Evolutionary conservation across 2,329 filamentous ascomycete species (phyloP).

Genomic region (Diaporthe amygdali): DNA sequence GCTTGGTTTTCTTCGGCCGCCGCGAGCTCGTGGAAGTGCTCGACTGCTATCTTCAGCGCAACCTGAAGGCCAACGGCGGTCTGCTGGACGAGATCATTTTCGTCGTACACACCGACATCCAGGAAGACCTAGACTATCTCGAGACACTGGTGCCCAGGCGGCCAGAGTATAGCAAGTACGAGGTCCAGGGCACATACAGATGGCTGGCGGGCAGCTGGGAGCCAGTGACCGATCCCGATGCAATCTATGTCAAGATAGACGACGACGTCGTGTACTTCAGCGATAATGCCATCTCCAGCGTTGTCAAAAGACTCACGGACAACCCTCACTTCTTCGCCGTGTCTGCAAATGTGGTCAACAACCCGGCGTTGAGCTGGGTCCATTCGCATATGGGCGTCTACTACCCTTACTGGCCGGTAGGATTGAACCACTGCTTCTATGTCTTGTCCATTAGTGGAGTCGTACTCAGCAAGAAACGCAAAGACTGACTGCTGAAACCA

Average conservation of each 20-base stretch:
- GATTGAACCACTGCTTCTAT: neutral
- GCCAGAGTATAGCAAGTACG: conserved; percentile 42
- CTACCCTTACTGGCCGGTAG: conserved; percentile 56
- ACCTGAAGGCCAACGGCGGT: conserved; percentile 30
- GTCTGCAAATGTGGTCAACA: conserved; percentile 62
- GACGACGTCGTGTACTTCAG: conserved; percentile 49
- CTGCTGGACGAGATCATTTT: conserved; percentile 35
- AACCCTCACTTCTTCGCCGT: conserved; percentile 57
- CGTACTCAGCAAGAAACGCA: neutral
- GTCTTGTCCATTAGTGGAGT: neutral
- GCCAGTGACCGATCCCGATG: conserved; percentile 36
- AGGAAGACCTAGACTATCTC: conserved; percentile 45
- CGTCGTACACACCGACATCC: conserved; percentile 39
- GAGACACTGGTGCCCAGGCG: conserved; percentile 42
- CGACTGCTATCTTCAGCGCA: neutral
- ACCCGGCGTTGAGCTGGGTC: conserved; percentile 57
- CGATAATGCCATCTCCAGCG: conserved; percentile 51
- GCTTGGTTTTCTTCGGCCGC: neutral
- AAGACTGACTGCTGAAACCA: neutral
- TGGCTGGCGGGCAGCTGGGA: conserved; percentile 41
- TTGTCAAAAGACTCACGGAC: conserved; percentile 56
- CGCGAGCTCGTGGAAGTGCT: neutral
- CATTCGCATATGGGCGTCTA: conserved; percentile 59
- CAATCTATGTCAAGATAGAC: conserved; percentile 50
- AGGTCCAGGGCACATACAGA: conserved; percentile 38